These are phyloP conservation scores for Metarhizium anisopliae DNA, from an alignment of 2,329 filamentous ascomycete genomes.

Conservation along the genomic window DNA sequence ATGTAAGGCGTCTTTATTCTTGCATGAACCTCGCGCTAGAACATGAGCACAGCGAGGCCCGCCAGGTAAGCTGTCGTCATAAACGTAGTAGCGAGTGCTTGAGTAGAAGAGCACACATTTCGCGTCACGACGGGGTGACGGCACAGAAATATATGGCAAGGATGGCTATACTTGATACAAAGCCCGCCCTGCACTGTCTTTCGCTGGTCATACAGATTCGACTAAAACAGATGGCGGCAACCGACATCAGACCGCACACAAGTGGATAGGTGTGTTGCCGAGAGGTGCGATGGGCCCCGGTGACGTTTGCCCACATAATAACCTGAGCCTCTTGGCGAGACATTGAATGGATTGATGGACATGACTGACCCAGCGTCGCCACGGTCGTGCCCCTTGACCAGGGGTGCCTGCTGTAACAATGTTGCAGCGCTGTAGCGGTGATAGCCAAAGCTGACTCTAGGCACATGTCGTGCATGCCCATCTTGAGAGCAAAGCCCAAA, in stretches of 20 bases:
- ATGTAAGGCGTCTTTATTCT: background rate
- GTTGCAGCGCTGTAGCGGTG: background rate
- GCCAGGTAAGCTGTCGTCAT: background rate
- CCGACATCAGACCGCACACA: constrained; percentile 5
- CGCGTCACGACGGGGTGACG: background rate
- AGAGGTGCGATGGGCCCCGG: background rate
- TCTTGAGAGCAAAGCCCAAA: background rate
- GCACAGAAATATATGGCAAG: constrained; percentile 1
- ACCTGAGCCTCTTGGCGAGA: background rate
- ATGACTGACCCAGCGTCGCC: background rate
- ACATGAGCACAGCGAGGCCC: constrained; percentile 2
- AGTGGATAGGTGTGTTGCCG: background rate
- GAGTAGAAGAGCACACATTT: constrained; percentile 9
- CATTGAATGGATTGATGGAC: background rate
- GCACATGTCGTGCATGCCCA: background rate
- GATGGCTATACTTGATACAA: background rate
- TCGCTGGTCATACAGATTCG: constrained; percentile 4
- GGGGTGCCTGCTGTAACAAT: background rate
- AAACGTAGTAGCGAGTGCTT: constrained; percentile 8
- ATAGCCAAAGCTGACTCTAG: background rate
- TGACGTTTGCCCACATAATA: background rate
- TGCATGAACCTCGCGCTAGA: background rate
- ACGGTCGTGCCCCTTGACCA: background rate
- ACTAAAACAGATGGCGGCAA: constrained; percentile 5
- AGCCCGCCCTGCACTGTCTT: background rate